Evolutionary conservation across 441 rosid genomes (phyloP).

Genomic region (Euphorbia celastroides): DNA sequence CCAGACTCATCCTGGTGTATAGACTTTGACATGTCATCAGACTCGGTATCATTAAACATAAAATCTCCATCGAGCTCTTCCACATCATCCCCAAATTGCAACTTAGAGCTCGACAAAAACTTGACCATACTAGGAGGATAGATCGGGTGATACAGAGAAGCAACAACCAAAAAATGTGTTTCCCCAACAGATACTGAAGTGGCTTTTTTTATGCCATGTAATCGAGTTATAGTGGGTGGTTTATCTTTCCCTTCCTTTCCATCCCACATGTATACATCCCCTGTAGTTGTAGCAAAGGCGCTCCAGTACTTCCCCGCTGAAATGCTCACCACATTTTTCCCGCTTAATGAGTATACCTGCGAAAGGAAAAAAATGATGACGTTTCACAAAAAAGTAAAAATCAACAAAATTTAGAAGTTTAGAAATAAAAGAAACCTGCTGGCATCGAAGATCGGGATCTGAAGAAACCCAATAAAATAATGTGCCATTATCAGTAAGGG

Average conservation of each 20-base stretch:
- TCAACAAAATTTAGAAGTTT: slow-evolving; percentile 12
- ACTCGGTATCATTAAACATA: slow-evolving; percentile 50
- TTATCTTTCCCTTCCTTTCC: slow-evolving; percentile 60
- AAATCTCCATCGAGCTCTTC: slow-evolving; percentile 66
- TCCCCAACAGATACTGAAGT: slow-evolving; percentile 93
- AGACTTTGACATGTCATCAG: slow-evolving; percentile 24
- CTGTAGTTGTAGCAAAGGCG: slow-evolving; percentile 74
- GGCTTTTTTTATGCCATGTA: slow-evolving; percentile 80
- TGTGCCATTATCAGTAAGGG: slow-evolving; percentile 86
- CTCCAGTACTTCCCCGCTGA: slow-evolving; percentile 95
- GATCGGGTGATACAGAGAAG: slow-evolving; percentile 79
- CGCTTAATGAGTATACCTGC: slow-evolving; percentile 61
- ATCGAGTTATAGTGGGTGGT: slow-evolving; percentile 60
- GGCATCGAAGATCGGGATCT: slow-evolving; percentile 85
- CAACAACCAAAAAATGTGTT: slow-evolving; percentile 81
- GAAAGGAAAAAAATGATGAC: slow-evolving; percentile 7
- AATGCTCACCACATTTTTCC: slow-evolving; percentile 61
- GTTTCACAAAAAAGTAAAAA: slow-evolving; percentile 2
- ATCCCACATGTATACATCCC: slow-evolving; percentile 94
- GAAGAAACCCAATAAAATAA: slow-evolving; percentile 92
- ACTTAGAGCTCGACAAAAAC: slow-evolving; percentile 32
- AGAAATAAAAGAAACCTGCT: slow-evolving; percentile 61
- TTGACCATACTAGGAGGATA: slow-evolving; percentile 35
- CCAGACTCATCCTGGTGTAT: slow-evolving; percentile 32
- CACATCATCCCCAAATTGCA: slow-evolving; percentile 29